Percentiles rank a stretch among this genome's conserved stretches.
These are phyloP conservation scores for Barnettozyma wickerhamii DNA, from an alignment of 805 yeast genomes.

Conservation along the genomic window DNA sequence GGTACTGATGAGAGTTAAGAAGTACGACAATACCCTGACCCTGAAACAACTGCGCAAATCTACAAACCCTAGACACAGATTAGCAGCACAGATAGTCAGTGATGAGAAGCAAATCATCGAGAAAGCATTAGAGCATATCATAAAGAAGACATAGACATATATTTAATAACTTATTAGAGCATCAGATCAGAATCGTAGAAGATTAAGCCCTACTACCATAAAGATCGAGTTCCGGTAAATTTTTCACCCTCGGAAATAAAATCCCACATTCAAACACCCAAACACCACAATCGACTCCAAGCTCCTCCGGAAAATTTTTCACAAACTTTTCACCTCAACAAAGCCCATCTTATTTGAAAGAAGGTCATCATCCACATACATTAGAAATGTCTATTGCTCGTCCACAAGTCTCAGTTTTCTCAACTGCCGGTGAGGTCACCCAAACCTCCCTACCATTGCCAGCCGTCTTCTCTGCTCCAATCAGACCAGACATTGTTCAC, in stretches of 20 bases:
- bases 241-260: not conserved
- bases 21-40: slow-evolving; percentile 11
- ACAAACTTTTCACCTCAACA: slow-evolving; percentile 11
- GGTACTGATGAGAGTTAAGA: slow-evolving; percentile 14
- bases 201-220: too few relatives aligned
- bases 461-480: slow-evolving; percentile 99
- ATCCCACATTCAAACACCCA: not conserved
- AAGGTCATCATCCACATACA: slow-evolving; percentile 16
- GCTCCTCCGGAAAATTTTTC: not conserved
- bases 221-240: not conserved
- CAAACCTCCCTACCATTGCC: slow-evolving; percentile 87
- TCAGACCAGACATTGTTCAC: slow-evolving; percentile 99
- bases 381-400: slow-evolving; percentile 56
- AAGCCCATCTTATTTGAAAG: not conserved
- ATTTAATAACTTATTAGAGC: too few relatives aligned
- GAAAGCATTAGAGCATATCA: slow-evolving; percentile 10
- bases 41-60: slow-evolving; percentile 13
- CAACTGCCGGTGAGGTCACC: slow-evolving; percentile 84
- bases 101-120: slow-evolving; percentile 17
- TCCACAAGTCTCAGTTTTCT: slow-evolving; percentile 96
- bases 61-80: slow-evolving; percentile 12
- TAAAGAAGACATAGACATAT: slow-evolving; percentile 7
- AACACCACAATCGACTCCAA: not conserved
- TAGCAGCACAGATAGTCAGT: slow-evolving; percentile 16
- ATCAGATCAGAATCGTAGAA: too few relatives aligned